A percentile compares a stretch with the other conserved stretches of the same genome.
phyloP scores from a whole-genome alignment of 345 rosid species.

The Syzygium grande region DNA sequence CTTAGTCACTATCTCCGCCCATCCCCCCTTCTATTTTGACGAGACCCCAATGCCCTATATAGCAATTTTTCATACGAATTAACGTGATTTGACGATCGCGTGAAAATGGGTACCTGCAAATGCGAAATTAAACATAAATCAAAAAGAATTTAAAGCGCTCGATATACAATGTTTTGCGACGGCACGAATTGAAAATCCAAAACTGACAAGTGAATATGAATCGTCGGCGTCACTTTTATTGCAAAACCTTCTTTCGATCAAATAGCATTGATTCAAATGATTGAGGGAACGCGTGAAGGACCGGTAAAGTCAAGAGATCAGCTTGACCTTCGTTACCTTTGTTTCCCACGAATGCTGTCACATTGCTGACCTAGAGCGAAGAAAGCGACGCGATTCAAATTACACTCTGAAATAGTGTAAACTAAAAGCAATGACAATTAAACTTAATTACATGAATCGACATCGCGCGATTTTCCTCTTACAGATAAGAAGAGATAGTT shows the following conservation, averaged over 20 bases:
- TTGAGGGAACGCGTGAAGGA: too few species aligned
- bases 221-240: too few species aligned
- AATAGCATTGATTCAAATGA: too few species aligned
- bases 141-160: background rate
- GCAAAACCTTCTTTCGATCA: too few species aligned
- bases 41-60: background rate
- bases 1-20: background rate
- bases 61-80: background rate
- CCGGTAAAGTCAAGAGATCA: too few species aligned
- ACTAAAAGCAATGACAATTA: background rate
- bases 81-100: fast-evolving
- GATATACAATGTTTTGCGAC: background rate
- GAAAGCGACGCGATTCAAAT: background rate
- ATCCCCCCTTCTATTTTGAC: background rate
- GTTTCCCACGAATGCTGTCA: background rate
- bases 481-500: background rate
- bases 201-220: too few species aligned
- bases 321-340: background rate
- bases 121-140: background rate
- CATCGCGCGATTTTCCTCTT: background rate
- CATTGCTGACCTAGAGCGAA: background rate
- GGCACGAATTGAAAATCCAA: background rate
- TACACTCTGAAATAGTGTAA: background rate
- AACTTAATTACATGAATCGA: background rate
- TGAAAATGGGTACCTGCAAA: background rate